These are phyloP conservation scores for Monosporascus sp. DNA, from an alignment of 2,329 filamentous ascomycete genomes.

Conservation along the genomic window DNA sequence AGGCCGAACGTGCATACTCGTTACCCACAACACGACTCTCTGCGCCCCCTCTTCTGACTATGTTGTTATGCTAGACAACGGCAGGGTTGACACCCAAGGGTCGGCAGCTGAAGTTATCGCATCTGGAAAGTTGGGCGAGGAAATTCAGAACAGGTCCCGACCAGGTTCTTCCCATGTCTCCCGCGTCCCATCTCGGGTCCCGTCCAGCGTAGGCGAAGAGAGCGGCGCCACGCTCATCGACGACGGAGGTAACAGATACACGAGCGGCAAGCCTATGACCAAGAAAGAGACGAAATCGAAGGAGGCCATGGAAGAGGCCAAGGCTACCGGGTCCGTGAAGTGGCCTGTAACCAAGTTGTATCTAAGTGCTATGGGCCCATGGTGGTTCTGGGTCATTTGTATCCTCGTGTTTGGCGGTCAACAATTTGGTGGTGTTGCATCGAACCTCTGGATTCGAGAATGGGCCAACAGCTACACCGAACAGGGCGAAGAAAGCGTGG, in stretches of 20 bases:
- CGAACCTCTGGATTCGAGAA: constrained; percentile 89
- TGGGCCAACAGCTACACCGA: constrained; percentile 85
- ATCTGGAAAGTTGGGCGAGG: constrained; percentile 85
- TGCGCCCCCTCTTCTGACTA: constrained; percentile 76
- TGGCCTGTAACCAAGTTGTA: constrained; percentile 83
- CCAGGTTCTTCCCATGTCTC: constrained; percentile 67
- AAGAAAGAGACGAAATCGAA: constrained; percentile 44
- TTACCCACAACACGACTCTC: constrained; percentile 91
- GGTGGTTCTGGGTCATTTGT: constrained; percentile 89
- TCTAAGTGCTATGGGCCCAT: constrained; percentile 84
- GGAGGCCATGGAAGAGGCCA: constrained; percentile 65
- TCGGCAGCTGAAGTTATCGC: constrained; percentile 70
- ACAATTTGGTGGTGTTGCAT: constrained; percentile 79
- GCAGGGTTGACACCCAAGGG: constrained; percentile 73
- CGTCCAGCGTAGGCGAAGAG: constrained; percentile 68
- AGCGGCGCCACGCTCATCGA: constrained; percentile 50
- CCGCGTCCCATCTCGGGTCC: constrained; percentile 68
- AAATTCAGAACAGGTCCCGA: constrained; percentile 65
- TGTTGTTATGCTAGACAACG: constrained; percentile 83
- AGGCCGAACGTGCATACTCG: constrained; percentile 84
- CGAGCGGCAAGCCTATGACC: constrained; percentile 41
- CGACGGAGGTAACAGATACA: constrained; percentile 43
- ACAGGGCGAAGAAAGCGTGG: constrained; percentile 31
- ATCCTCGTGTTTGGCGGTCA: constrained; percentile 71
- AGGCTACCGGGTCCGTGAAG: constrained; percentile 82